phyloP scores from a whole-genome alignment of 139 green algal species.

The Coelastrella sp. region DNA sequence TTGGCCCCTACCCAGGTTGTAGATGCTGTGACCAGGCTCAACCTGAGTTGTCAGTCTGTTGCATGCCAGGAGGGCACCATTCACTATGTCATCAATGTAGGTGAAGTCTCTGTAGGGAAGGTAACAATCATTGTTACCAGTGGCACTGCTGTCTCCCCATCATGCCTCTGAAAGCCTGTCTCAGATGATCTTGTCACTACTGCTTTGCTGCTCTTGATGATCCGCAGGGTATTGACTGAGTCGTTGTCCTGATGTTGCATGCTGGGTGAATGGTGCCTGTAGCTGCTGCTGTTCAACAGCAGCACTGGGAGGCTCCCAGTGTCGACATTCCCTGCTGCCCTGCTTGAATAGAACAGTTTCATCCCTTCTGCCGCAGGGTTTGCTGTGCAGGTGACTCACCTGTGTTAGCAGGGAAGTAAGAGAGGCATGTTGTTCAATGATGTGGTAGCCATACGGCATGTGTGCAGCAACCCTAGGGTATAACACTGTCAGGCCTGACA shows the following conservation, averaged over 20 bases:
- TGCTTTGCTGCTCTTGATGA: no score
- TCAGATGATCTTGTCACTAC: background rate
- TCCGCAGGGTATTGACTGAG: no score
- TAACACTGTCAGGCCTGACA: no score
- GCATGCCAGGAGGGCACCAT: background rate
- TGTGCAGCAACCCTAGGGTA: background rate
- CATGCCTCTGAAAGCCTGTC: background rate
- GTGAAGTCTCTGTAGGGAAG: background rate
- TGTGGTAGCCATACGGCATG: constrained; percentile 20
- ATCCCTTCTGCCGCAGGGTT: background rate
- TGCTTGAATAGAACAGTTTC: background rate
- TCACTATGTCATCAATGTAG: background rate
- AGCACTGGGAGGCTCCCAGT: no score
- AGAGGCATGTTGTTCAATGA: constrained; percentile 40
- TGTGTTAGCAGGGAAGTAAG: constrained; percentile 19
- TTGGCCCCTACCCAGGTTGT: background rate
- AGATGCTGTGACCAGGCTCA: background rate
- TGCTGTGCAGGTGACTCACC: constrained; percentile 23
- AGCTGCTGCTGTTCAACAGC: background rate
- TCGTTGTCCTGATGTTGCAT: no score
- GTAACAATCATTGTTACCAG: background rate
- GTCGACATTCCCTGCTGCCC: background rate
- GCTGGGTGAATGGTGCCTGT: no score
- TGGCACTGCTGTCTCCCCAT: background rate
- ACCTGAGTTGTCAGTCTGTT: background rate